Conservation (phyloP, 2,329 filamentous ascomycete genomes). For the Diaporthe amygdali region DNA sequence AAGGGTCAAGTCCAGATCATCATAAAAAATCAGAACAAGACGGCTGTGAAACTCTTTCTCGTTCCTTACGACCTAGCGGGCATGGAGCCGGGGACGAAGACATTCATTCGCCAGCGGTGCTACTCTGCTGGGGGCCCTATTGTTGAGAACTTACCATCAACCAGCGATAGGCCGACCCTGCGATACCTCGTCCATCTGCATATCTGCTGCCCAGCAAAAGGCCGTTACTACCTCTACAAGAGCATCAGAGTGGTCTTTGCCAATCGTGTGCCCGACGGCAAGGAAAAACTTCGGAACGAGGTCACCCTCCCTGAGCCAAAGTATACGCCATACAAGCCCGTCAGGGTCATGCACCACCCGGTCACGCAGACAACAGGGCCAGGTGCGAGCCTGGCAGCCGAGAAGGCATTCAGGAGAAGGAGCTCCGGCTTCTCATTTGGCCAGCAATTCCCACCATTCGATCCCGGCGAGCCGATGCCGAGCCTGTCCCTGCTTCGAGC, state of each 20-base stretch:
- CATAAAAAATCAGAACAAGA: constrained; percentile 98
- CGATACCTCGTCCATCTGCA: constrained; percentile 92
- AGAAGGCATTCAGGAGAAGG: constrained; percentile 63
- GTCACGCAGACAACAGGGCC: constrained; percentile 27
- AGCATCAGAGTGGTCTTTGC: constrained; percentile 94
- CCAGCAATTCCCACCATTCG: neutral
- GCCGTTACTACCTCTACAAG: constrained; percentile 89
- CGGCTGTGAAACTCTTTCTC: constrained; percentile 93
- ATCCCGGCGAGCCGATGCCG: constrained; percentile 17
- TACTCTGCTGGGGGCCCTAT: constrained; percentile 83
- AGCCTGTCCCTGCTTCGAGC: neutral
- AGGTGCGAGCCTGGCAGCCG: constrained; percentile 58
- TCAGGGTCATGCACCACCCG: constrained; percentile 54
- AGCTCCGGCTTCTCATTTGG: constrained; percentile 57
- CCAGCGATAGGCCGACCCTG: constrained; percentile 69
- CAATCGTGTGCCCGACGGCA: constrained; percentile 93
- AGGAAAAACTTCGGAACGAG: constrained; percentile 90
- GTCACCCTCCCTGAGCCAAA: constrained; percentile 86
- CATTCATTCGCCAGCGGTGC: constrained; percentile 91
- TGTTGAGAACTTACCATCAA: constrained; percentile 65
- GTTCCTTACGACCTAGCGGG: constrained; percentile 90
- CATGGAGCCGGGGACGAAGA: constrained; percentile 95
- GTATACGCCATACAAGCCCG: constrained; percentile 82
- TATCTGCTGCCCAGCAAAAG: constrained; percentile 85
- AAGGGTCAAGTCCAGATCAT: constrained; percentile 95